Percentiles rank a stretch among this genome's conserved stretches.
Evolutionary conservation across 1,284 basidiomycete species (phyloP).

Genomic region (Trametes sp.): DNA sequence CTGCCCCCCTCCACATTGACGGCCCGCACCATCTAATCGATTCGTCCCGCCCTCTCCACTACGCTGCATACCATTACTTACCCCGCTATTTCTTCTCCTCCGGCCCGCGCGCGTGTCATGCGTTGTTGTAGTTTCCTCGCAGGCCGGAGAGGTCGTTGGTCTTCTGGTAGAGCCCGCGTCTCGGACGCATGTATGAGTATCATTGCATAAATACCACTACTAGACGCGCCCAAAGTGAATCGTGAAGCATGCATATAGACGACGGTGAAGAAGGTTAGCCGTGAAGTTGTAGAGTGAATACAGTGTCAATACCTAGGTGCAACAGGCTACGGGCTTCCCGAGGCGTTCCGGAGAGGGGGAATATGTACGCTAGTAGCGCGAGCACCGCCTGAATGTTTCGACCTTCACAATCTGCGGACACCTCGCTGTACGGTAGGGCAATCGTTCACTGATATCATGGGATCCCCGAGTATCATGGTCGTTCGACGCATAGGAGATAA

Average conservation of each 20-base stretch:
- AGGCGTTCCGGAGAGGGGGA: too few species aligned
- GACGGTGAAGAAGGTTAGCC: not conserved
- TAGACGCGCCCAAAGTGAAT: constrained; percentile 1
- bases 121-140: constrained; percentile 12
- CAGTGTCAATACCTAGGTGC: too few species aligned
- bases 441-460: too few species aligned
- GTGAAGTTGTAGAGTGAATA: too few species aligned
- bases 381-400: too few species aligned
- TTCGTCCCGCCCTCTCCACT: not conserved
- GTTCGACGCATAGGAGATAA: too few species aligned
- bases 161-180: constrained; percentile 14
- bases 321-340: too few species aligned
- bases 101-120: not conserved
- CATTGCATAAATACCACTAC: constrained; percentile 15
- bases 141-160: constrained; percentile 1
- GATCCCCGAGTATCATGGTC: too few species aligned
- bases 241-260: not conserved
- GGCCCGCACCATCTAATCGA: constrained; percentile 13
- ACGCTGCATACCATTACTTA: constrained; percentile 18
- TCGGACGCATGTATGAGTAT: constrained; percentile 19
- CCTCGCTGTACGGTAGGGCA: too few species aligned
- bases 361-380: too few species aligned
- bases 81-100: not conserved
- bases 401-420: too few species aligned
- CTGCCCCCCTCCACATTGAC: not conserved